Evolutionary conservation across 208 protist genomes (phyloP), one percentile per base, ranked within the genome.

Genomic region (Leishmania lainsoni): DNA sequence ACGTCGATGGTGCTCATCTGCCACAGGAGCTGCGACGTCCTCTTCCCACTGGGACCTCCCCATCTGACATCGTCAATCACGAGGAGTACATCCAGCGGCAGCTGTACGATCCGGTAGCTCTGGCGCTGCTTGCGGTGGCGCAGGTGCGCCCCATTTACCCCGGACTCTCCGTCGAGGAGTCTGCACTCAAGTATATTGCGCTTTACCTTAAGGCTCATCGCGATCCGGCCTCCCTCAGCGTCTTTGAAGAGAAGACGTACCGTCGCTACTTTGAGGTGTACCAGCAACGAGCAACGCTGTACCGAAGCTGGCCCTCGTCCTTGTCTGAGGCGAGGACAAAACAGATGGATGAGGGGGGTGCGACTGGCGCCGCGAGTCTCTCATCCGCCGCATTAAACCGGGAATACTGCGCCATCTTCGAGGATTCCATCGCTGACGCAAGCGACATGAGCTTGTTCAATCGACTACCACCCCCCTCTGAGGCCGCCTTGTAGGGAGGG

Each of bases 121-220:
- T 86, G 59, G 96, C 96, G 3, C 87, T 98, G 83, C 81, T 98
- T 29, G 96, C 89, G 2, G 94, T 95, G 16, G 89, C 81, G 3
- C 79, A 85, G 49, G 82, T 84, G 63, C 90, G 94, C 52, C 96
- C 96, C 45, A 88, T 87, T 71, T 98, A 97, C 87, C 93, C 94
- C 1, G 94, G 94, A 6, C 90, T 96, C 39, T 89, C 94, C 16
- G 56, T 88, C 17, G 92, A 97, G 85, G 91, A 97, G 83, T 98
- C 94, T 20, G 96, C 94, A 22, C 84, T 97, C 29, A 96, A 97
- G 84, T 98, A 89, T 81, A 88, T 98, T 0, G 94, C 94, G 16
- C 84, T 97, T n/a, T 91, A 97, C 84, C 86, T 98, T 76, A 97
- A 98, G 81, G 93, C 91, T 9, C 90, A 95, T 83, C 92, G 93